Percentiles rank a stretch among this genome's conserved stretches.
Evolutionary conservation across 2,329 filamentous ascomycete species (phyloP).

Genomic region (Gaeumannomyces tritici): DNA sequence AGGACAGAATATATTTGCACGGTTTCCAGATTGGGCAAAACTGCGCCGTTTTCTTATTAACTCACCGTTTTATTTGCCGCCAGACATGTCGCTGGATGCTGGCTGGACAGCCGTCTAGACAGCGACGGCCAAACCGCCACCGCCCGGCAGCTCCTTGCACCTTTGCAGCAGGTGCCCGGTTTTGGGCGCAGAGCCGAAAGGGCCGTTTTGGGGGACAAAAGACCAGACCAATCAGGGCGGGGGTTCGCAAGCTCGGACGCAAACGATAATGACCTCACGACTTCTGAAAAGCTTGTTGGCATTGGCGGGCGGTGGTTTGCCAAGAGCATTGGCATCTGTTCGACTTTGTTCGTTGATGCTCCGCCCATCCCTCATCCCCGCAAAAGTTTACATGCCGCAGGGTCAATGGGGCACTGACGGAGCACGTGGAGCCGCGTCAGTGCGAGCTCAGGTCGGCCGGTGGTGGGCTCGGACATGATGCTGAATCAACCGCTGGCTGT

Average conservation of each 20-base stretch:
- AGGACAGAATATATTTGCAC: no score
- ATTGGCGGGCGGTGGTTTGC: neutral
- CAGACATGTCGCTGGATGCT: no score
- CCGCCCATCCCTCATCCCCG: no score
- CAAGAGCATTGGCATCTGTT: neutral
- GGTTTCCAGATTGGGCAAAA: no score
- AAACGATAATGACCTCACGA: neutral
- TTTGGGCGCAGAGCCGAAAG: neutral
- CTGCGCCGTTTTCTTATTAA: no score
- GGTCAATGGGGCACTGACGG: no score
- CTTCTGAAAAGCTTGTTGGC: neutral
- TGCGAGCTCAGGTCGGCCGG: neutral
- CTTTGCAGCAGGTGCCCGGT: neutral
- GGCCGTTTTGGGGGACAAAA: no score
- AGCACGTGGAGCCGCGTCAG: neutral
- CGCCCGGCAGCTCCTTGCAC: no score
- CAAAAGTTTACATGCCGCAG: neutral
- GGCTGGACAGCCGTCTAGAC: no score
- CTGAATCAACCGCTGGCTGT: neutral
- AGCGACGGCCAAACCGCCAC: no score
- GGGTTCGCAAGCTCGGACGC: neutral
- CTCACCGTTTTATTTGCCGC: no score
- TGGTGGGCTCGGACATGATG: no score
- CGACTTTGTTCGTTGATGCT: neutral
- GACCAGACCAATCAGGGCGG: neutral